Base-by-base conservation (phyloP, 2,329 filamentous ascomycete species). In the Monosporascus sp. region DNA sequence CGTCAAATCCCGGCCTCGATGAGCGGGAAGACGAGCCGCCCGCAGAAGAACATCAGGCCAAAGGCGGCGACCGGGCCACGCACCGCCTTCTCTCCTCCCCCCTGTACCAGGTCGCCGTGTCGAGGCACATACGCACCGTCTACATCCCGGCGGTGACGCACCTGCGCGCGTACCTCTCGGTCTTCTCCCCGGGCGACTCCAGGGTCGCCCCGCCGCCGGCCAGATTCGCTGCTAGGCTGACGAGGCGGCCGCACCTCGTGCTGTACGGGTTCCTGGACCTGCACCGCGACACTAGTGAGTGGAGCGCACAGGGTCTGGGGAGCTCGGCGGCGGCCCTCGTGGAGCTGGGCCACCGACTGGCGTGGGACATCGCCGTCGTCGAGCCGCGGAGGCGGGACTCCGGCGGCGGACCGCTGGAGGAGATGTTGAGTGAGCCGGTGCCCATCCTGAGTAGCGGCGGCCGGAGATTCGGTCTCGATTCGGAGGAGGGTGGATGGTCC, bases 111-210 rank as follows among this genome's bases (percentile, higher is more conserved):
- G 76, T 92, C 28, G 81, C 86, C 47, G 78, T 81, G 3, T 86
- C 89, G 7, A 81, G 84, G 31, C 83, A 86, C 62, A 79, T 95
- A 57, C 82, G 81, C 51, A 70, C 92, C 8, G 73, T 82, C 37
- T 97, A 95, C 70, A 81, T 84, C 51, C 84, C 89, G 0, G 90
- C 87, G 2, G 79, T 94, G 51, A 84, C 88, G 22, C 85, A 89
- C 68, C 80, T 96, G 7, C 86, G 90, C 51, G 89, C 89, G 37
- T 89, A 87, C 63, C 77, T 97, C 18, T 77, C 87, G 43, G 77
- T 82, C 50, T 79, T 82, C 55, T 71, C 71, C 18, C 58, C 68
- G 2, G 58, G 61, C 1, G 66, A 72, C 52, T 72, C 74, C 8
- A 68, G 60, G 17, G 61, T 74, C 0, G 55, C 69, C 0, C 54